Base-by-base conservation (phyloP, 2,329 filamentous ascomycete species). In the Pseudogymnoascus sp. region DNA sequence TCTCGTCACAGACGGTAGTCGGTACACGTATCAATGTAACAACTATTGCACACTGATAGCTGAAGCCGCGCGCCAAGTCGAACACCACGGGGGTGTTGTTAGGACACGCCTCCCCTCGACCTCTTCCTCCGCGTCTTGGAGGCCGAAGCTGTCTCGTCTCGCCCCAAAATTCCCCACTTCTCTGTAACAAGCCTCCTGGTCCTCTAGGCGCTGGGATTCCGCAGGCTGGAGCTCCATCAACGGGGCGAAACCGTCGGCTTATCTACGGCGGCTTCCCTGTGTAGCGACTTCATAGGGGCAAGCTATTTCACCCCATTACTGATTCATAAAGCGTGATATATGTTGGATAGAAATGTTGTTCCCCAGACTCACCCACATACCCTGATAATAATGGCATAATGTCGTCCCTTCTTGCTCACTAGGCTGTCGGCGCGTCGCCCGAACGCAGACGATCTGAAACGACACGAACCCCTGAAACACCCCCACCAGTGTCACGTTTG, bases 161-260 rank as follows among this genome's bases (percentile, higher is more conserved):
- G 49, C 28, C 49, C 28, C 28, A 55, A 19, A 33, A 19, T 28
- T 55, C 49, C 49, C 49, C 49, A 55, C 49, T 55, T 33, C 28
- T 55, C 49, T 55, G 49, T 55, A 55, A 55, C 49, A 55, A 55
- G 49, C 28, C 49, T 55, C 28, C 49, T 55, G 28, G 49, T n/a
- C n/a, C 49, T 55, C 49, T 33, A 33, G 49, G 49, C 49, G 49
- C 49, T 55, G 49, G 28, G 49, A 55, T 55, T 22, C 49, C 49
- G 49, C 28, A 22, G n/a, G 28, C 14, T 55, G 16, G 49, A 55
- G 49, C 49, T 55, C 28, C 25, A 33, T 19, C 16, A 12, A 55
- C 22, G 49, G 49, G n/a, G 7, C 9, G 16, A 5, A n/a, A 4
- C 2, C 9, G 16, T 55, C 49, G 49, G 49, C 28, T 35, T 55